Percentiles rank a stretch among this genome's conserved stretches.
These are phyloP conservation scores for Ustilago bromivora DNA, from an alignment of 1,284 basidiomycete genomes.

Conservation along the genomic window DNA sequence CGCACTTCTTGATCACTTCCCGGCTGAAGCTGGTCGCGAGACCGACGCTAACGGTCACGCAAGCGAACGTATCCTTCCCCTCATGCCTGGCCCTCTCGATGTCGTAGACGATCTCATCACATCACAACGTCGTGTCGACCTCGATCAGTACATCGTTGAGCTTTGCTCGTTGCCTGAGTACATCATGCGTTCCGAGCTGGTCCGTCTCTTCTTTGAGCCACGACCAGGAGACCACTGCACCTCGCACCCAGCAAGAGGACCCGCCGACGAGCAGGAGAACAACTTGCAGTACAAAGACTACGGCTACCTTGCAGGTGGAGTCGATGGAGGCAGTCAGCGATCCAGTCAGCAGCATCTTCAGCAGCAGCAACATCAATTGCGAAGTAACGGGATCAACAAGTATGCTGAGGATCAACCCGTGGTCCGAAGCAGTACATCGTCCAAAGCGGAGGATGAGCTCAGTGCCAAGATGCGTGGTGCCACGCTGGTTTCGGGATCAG, in stretches of 20 bases:
- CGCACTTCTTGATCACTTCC: constrained; percentile 72
- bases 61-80: constrained; percentile 83
- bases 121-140: constrained; percentile 81
- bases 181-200: constrained; percentile 82
- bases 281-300: constrained; percentile 45
- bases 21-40: constrained; percentile 47
- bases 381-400: constrained; percentile 37
- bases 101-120: constrained; percentile 88
- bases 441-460: constrained; percentile 36
- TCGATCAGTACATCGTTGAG: constrained; percentile 87
- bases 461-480: constrained; percentile 38
- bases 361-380: constrained; percentile 14
- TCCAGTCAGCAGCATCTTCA: constrained; percentile 20
- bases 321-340: constrained; percentile 15
- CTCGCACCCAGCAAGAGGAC: constrained; percentile 40
- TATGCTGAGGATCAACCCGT: constrained; percentile 53
- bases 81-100: constrained; percentile 90
- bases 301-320: constrained; percentile 36
- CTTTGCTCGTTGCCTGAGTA: constrained; percentile 81
- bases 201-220: constrained; percentile 86
- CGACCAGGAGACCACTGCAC: constrained; percentile 81
- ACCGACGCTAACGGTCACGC: constrained; percentile 69
- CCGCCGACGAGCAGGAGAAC: constrained; percentile 22
- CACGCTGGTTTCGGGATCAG: constrained; percentile 28
- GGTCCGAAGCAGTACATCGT: constrained; percentile 33